Evolutionary conservation across 495 filamentous ascomycete genomes (phyloP).

Genomic region (Xylaria cubensis): DNA sequence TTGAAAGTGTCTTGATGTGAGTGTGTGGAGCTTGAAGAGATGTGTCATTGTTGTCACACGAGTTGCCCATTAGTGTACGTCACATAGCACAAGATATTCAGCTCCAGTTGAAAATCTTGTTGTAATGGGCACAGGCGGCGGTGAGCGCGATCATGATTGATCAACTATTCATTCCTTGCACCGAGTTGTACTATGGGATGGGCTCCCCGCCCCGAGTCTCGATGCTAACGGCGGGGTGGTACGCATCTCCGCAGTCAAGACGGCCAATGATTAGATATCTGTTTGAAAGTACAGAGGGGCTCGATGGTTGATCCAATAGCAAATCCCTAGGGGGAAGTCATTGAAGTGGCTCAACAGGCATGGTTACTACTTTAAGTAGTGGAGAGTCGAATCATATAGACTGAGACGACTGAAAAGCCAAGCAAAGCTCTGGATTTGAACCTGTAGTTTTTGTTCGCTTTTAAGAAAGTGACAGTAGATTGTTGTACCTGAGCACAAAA

Average conservation of each 20-base stretch:
- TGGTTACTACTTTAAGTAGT: background rate
- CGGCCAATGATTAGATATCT: background rate
- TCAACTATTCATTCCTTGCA: background rate
- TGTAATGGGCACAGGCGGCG: background rate
- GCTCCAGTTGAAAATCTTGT: background rate
- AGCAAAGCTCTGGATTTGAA: background rate
- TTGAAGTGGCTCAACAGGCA: background rate
- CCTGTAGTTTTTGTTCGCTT: background rate
- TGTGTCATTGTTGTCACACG: background rate
- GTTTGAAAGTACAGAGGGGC: background rate
- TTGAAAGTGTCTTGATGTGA: conserved; percentile 3
- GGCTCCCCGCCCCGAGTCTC: background rate
- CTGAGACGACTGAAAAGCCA: background rate
- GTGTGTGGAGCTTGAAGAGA: conserved; percentile 13
- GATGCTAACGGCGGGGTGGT: background rate
- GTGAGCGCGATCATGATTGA: background rate
- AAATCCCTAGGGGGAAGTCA: background rate
- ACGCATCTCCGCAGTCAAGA: background rate
- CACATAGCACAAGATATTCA: conserved; percentile 4
- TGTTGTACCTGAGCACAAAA: background rate
- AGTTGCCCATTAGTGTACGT: background rate
- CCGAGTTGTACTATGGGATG: background rate
- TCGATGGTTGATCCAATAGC: background rate
- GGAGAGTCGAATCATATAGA: background rate
- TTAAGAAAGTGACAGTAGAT: no score